Evolutionary conservation across 257 asterid genomes (phyloP), one percentile per base, ranked within the genome.

Genomic region (Primulina tabacum): DNA sequence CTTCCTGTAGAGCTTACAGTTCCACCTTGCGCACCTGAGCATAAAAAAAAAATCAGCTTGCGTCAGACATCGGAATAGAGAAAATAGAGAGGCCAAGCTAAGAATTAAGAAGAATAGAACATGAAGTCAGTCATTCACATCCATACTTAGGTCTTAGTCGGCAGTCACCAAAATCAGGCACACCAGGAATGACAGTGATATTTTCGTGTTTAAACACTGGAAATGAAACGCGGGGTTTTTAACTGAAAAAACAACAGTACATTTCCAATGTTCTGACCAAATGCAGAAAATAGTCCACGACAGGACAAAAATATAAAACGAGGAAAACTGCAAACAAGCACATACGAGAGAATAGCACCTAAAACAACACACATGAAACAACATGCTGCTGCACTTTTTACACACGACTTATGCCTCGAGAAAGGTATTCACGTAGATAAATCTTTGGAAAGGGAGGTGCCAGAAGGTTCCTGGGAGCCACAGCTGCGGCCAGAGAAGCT

Each of bases 1-100:
- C 87, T 94, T 72, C 97, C 97, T 20, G 96, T 80, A 68, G 97
- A 83, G 80, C 93, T 90, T 72, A 97, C 79, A 72, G 88, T 72
- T 69, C 96, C 99, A 71, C 87, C 90, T 72, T 85, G 96, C 73
- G 89, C 66, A 59, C 85, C 95, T 87, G 85, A 73, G 71, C 68
- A 64, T 59, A 43, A 65, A 56, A 72, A 21, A 35, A 68, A 24
- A 10, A 58, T 30, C 60, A 58, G 59, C 12, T 65, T 65, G 16
- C 53, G 34, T 17, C 37, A 7, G 11, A 34, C 2, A 52, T 16
- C 37, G 59, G 34, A 8, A 50, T 50, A 5, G 38, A 59, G 18
- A 74, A 60, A 67, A 75, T 57, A 37, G 55, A 69, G 76, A 73
- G 81, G 35, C 69, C 62, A 24, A 62, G 64, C 64, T 62, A 60